phyloP scores from a whole-genome alignment of 495 filamentous ascomycete genomes.

The Oidiodendron maius region DNA sequence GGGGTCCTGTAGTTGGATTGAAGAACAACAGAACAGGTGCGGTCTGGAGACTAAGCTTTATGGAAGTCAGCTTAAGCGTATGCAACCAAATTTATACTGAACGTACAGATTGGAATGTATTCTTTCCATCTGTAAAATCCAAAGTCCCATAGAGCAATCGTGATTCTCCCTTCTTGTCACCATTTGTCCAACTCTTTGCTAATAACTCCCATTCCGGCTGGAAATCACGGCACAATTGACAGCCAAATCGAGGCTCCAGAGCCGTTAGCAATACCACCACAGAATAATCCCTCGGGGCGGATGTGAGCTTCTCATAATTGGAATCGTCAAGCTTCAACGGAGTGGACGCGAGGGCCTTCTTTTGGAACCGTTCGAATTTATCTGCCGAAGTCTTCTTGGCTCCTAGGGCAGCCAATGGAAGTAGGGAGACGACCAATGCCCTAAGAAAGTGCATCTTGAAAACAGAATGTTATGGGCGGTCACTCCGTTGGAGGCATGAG shows the following conservation, averaged over 20 bases:
- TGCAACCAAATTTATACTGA: not conserved
- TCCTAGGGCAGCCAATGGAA: slow-evolving; percentile 49
- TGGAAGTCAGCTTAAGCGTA: not conserved
- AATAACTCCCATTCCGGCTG: slow-evolving; percentile 93
- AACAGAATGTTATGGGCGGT: not conserved
- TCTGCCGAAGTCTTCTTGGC: slow-evolving; percentile 49
- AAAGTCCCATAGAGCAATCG: slow-evolving; percentile 77
- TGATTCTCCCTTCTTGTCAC: slow-evolving; percentile 65
- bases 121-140: slow-evolving; percentile 82
- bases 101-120: slow-evolving; percentile 81
- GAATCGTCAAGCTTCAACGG: slow-evolving; percentile 72
- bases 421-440: slow-evolving; percentile 40
- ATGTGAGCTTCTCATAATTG: slow-evolving; percentile 68
- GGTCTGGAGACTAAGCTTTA: slow-evolving; percentile 86
- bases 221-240: slow-evolving; percentile 81
- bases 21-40: slow-evolving; percentile 87
- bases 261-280: slow-evolving; percentile 83
- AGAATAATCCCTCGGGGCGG: slow-evolving; percentile 75
- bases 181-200: slow-evolving; percentile 78
- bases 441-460: slow-evolving; percentile 51
- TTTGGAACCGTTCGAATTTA: slow-evolving; percentile 61
- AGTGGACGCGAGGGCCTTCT: slow-evolving; percentile 55
- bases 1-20: slow-evolving; percentile 79
- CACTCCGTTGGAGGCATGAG: not conserved
- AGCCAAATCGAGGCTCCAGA: slow-evolving; percentile 77